These are phyloP conservation scores for Prosopis cineraria DNA, from an alignment of 306 rosid genomes.

Conservation along the genomic window DNA sequence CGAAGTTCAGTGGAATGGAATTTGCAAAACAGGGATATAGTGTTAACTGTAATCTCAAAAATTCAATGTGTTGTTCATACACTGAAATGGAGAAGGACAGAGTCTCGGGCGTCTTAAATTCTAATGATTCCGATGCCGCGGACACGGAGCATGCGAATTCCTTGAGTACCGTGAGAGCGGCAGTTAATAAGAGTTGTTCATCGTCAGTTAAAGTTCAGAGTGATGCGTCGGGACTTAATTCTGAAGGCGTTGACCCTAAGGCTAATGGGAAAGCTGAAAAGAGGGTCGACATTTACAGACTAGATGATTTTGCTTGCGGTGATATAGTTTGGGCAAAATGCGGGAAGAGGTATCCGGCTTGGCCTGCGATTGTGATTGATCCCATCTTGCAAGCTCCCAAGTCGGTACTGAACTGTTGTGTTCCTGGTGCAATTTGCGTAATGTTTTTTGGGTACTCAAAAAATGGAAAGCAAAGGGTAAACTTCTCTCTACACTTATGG, in stretches of 20 bases:
- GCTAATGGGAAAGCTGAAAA: constrained; percentile 37
- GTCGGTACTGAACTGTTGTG: constrained; percentile 61
- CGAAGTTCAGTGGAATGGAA: constrained; percentile 20
- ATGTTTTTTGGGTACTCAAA: constrained; percentile 93
- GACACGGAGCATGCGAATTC: constrained; percentile 27
- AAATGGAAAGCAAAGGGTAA: constrained; percentile 81
- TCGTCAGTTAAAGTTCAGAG: constrained; percentile 28
- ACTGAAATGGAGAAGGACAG: constrained; percentile 31
- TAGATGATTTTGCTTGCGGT: constrained; percentile 69
- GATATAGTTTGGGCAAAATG: constrained; percentile 93
- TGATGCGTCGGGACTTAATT: constrained; percentile 29
- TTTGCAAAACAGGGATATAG: constrained; percentile 35
- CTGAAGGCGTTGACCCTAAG: constrained; percentile 21
- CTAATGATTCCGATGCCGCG: constrained; percentile 26
- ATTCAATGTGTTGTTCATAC: constrained; percentile 21
- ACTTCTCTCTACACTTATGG: background rate
- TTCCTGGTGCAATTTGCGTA: constrained; percentile 74
- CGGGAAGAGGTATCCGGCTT: constrained; percentile 75
- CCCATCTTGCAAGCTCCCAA: constrained; percentile 81
- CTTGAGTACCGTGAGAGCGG: constrained; percentile 27
- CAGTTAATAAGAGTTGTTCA: constrained; percentile 25
- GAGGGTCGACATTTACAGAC: constrained; percentile 50
- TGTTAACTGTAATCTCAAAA: constrained; percentile 27
- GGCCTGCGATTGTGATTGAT: constrained; percentile 91
- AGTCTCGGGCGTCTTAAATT: constrained; percentile 23